Base-by-base conservation (phyloP, 2,329 filamentous ascomycete species). In the Ophiostoma australiae region DNA sequence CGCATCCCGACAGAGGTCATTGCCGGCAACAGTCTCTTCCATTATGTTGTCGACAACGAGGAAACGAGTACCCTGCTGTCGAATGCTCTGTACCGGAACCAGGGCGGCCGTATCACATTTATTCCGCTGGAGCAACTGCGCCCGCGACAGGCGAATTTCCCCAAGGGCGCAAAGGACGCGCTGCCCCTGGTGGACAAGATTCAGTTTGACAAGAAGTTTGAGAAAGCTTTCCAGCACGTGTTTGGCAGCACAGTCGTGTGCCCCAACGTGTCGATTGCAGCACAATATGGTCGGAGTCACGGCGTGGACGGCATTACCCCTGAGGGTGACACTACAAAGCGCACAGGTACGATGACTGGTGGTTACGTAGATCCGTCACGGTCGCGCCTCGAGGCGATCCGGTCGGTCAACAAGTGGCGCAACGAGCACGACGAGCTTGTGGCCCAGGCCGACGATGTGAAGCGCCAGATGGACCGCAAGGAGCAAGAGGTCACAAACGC, bases 211-310 rank as follows among this genome's bases (percentile, higher is more conserved):
- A 77, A 85, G 1, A 84, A 82, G 73, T 97, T 90, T 75, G 92
- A 96, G 72, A 90, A 88, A 76, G 95, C 95, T 0, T 95, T 99
- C 79, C 89, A 92, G 77, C 94, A 97, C 78, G 93, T 99, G 0
- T 99, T 99, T 80, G 95, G 94, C 67, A 96, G 93, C 80, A 95
- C 93, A 0, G 93, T 99, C 69, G 91, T 99, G 71, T 98, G 95
- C 75, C 94, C 94, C 2, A 97, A 93, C 75, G 82, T 99, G 73
- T 88, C 91, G 68, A 88, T 97, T 72, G 95, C 94, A 67, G 88
- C 91, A 15, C 93, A 97, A 77, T 97, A 97, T 78, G 92, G 95
- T 31, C 89, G 94, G 76, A 97, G 91, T 76, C 94, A 98, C 76
- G 91, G 91, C 23, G 89, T 98, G 33, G 93, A 93, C 76, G 94